phyloP scores from a whole-genome alignment of 1,284 basidiomycete species.

The Melampsora larici-populina region DNA sequence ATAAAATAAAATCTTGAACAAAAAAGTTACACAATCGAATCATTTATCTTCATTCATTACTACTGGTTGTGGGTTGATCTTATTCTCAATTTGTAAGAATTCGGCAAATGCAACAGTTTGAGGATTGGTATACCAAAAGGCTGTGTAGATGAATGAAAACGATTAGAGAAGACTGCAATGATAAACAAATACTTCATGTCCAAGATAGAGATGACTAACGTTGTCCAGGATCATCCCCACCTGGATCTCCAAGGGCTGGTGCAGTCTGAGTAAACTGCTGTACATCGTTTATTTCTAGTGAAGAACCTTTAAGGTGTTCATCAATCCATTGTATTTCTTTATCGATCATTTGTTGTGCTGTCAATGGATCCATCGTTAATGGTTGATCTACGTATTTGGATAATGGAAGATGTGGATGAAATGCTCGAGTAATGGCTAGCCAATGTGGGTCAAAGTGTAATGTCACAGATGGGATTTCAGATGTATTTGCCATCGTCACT shows the following conservation, averaged over 20 bases:
- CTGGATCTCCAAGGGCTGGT: constrained; percentile 60
- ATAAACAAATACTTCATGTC: background rate
- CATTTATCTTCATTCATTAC: background rate
- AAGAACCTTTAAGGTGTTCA: constrained; percentile 51
- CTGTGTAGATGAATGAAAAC: constrained; percentile 54
- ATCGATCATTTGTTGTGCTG: constrained; percentile 60
- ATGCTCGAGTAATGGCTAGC: constrained; percentile 86
- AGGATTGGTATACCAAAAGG: constrained; percentile 77
- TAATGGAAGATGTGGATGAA: constrained; percentile 71
- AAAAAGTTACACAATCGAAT: constrained; percentile 25
- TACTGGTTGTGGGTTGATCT: constrained; percentile 61
- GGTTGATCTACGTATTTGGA: constrained; percentile 58
- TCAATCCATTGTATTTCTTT: constrained; percentile 68
- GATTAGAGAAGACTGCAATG: constrained; percentile 42
- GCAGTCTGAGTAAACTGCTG: constrained; percentile 74
- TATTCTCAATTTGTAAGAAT: constrained; percentile 75
- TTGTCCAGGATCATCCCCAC: constrained; percentile 50
- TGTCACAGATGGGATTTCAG: background rate
- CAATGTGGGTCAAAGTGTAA: constrained; percentile 74
- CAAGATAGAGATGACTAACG: constrained; percentile 39
- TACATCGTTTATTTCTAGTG: constrained; percentile 59
- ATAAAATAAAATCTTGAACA: background rate
- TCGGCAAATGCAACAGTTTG: constrained; percentile 83
- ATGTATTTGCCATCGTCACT: background rate
- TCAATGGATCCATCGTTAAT: constrained; percentile 64